Base-by-base conservation (phyloP, 2,329 filamentous ascomycete genomes). In the Coniochaeta sp. region DNA sequence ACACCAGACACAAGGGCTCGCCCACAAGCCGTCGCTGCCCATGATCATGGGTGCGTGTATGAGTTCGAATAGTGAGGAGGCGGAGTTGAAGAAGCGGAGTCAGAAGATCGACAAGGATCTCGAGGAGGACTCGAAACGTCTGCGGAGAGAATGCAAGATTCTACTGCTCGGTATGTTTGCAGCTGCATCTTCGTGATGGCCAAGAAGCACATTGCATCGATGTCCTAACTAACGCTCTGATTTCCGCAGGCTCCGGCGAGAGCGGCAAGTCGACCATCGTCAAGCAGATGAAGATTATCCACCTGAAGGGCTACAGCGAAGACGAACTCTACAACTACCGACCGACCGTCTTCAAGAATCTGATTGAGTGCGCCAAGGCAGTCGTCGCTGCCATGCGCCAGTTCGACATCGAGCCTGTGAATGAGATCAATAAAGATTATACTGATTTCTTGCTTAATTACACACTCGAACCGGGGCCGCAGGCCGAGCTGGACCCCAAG, bases 231-330 rank as follows among this genome's bases (percentile, higher is more conserved):
- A 57, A 64, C 55, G 17, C 28, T 57, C 50, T 12, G 17, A n/a
- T 43, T 31, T 43, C 43, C 63, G 66, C 73, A 97, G 95, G 95
- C 66, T 98, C 95, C 66, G 95, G 95, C 66, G 95, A 99, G 79
- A 98, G 93, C 76, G 95, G 95, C 67, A 99, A 99, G 78, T 98
- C 95, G 61, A 99, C 95, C 11, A 98, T 99, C 69, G 95, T 99
- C 67, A 99, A 99, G 77, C 95, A 99, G 81, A 99, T 99, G 95
- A 99, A 98, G 78, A 99, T 99, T 69, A 98, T 99, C 71, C 95
- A 99, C 72, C 89, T 98, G 70, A 96, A 97, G 77, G 95, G 95
- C 63, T 99, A 99, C 76, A 93, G 91, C 12, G 87, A 91, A 67
- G 93, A 98, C 69, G 95, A 99, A 76, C 82, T 98, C 57, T 89